These are phyloP conservation scores for Aspergillus fumigatus DNA, from an alignment of 2,329 filamentous ascomycete genomes.

Conservation along the genomic window DNA sequence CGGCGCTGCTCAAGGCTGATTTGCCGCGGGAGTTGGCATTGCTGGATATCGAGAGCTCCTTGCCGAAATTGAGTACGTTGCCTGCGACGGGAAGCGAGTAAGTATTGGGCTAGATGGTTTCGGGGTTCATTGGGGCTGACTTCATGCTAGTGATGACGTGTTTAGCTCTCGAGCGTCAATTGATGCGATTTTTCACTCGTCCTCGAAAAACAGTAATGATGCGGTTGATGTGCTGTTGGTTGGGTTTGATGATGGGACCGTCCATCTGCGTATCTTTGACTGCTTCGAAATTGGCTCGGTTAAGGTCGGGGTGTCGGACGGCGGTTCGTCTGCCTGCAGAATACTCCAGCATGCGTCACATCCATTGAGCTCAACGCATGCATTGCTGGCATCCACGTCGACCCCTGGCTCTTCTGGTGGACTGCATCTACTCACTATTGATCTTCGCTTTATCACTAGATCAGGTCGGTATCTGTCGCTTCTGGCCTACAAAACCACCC, in stretches of 20 bases:
- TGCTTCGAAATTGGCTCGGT: conserved; percentile 70
- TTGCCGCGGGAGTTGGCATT: conserved; percentile 70
- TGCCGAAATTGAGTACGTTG: conserved; percentile 72
- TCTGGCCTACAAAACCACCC: conserved; percentile 79
- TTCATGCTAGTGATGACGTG: conserved; percentile 47
- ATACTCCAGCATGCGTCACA: conserved; percentile 65
- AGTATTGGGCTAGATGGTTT: conserved; percentile 1
- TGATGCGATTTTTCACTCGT: conserved; percentile 63
- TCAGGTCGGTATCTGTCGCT: conserved; percentile 74
- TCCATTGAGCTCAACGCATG: conserved; percentile 69
- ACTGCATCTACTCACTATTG: conserved; percentile 67
- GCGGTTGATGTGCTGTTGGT: conserved; percentile 75
- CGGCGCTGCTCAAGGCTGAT: conserved; percentile 45
- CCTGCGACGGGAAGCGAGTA: conserved; percentile 61
- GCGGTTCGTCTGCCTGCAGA: conserved; percentile 35
- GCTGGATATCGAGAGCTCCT: conserved; percentile 68
- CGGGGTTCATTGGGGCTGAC: neutral
- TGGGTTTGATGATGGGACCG: conserved; percentile 63
- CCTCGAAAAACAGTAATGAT: conserved; percentile 62
- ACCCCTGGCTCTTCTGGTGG: conserved; percentile 26
- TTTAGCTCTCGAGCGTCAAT: conserved; percentile 67
- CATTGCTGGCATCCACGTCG: conserved; percentile 53
- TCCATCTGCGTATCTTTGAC: conserved; percentile 80
- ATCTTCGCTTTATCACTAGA: conserved; percentile 75
- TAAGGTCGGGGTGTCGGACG: conserved; percentile 36